Conservation (phyloP, 1,139 yeast species). For the Eremothecium gossypii region DNA sequence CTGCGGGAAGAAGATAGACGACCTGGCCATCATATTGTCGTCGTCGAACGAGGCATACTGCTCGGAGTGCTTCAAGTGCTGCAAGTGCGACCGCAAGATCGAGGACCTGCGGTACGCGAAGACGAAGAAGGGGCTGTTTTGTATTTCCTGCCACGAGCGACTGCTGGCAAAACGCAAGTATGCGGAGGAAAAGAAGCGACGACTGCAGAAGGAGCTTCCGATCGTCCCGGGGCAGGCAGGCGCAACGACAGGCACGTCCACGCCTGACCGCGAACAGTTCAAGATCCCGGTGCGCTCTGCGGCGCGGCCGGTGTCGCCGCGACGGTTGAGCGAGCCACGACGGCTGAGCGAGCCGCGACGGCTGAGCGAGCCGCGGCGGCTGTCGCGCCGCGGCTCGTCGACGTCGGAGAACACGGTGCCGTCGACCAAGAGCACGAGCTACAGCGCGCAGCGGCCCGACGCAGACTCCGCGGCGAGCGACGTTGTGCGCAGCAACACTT, state of each 20-base stretch:
- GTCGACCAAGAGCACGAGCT: not conserved
- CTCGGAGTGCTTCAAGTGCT: slow-evolving; percentile 81
- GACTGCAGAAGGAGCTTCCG: slow-evolving; percentile 28
- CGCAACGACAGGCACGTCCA: not conserved
- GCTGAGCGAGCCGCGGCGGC: not conserved
- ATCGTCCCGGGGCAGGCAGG: slow-evolving; percentile 17
- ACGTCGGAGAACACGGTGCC: not conserved
- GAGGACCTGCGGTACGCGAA: slow-evolving; percentile 89
- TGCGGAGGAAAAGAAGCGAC: slow-evolving; percentile 34
- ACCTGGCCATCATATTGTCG: slow-evolving; percentile 68
- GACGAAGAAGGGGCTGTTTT: slow-evolving; percentile 87
- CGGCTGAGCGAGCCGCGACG: not conserved
- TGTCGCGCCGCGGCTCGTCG: not conserved
- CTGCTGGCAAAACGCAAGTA: slow-evolving; percentile 37
- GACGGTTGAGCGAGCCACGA: not conserved
- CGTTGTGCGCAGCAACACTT: slow-evolving; percentile 1
- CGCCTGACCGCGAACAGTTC: not conserved
- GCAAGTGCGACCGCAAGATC: slow-evolving; percentile 79
- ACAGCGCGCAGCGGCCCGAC: not conserved
- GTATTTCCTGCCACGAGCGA: slow-evolving; percentile 88
- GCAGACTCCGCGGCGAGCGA: slow-evolving; percentile 3
- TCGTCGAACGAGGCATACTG: slow-evolving; percentile 96
- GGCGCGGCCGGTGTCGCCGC: not conserved
- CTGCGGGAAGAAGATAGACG: slow-evolving; percentile 86
- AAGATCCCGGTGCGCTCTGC: not conserved